phyloP scores from a whole-genome alignment of 2,329 filamentous ascomycete genomes.

The Coleophoma eucalyptorum region DNA sequence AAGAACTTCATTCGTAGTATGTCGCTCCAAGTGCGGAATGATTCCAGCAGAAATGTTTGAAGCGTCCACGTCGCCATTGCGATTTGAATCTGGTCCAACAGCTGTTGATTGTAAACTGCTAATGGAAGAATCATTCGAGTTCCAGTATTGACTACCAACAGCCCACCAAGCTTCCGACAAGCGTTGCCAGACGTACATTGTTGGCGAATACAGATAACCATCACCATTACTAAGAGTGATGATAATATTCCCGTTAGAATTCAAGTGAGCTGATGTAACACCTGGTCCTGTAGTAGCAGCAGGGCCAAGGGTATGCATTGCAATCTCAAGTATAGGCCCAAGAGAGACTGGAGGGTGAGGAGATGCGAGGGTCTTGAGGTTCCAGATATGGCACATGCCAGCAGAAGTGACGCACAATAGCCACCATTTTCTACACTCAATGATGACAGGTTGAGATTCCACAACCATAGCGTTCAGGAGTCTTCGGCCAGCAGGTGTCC shows the following conservation, averaged over 20 bases:
- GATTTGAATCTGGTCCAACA: conserved; percentile 50
- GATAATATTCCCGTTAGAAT: conserved; percentile 79
- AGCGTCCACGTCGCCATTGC: conserved; percentile 41
- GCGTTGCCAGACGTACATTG: conserved; percentile 89
- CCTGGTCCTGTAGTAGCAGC: conserved; percentile 76
- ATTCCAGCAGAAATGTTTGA: conserved; percentile 81
- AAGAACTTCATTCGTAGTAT: conserved; percentile 89
- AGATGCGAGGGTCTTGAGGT: conserved; percentile 75
- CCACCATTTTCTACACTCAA: conserved; percentile 88
- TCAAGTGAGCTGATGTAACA: conserved; percentile 86
- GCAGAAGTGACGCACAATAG: conserved; percentile 84
- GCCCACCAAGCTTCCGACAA: conserved; percentile 99
- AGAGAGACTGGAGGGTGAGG: conserved; percentile 89
- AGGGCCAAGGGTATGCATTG: conserved; percentile 71
- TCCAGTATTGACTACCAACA: conserved; percentile 97
- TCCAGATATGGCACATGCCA: conserved; percentile 91
- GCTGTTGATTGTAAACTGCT: conserved; percentile 73
- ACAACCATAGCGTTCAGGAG: conserved; percentile 80
- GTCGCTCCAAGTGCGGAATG: conserved; percentile 87
- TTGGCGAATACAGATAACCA: conserved; percentile 82
- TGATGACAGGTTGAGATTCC: conserved; percentile 89
- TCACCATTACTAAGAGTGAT: conserved; percentile 94
- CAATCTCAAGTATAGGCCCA: conserved; percentile 83
- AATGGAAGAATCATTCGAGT: conserved; percentile 88
- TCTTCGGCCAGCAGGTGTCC: conserved; percentile 87